A percentile compares a stretch with the other conserved stretches of the same genome.
These are phyloP conservation scores for Deinandra increscens DNA, from an alignment of 129 eudicot genomes.

Conservation along the genomic window DNA sequence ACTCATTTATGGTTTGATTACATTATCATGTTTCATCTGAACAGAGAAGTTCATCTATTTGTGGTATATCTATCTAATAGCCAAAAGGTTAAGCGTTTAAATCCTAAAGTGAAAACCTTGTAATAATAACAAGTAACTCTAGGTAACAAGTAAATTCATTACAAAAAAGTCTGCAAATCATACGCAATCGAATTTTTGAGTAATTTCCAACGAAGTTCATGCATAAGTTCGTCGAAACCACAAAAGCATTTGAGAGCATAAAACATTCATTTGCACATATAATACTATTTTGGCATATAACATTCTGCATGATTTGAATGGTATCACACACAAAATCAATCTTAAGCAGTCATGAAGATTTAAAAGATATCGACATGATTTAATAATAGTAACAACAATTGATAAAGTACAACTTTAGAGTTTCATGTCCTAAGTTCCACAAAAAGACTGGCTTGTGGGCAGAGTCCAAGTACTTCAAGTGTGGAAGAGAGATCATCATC, in stretches of 20 bases:
- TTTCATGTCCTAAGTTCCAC: constrained; percentile 59
- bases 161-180: too few species aligned
- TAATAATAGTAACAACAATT: too few species aligned
- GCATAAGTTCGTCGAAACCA: not conserved
- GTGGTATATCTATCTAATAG: too few species aligned
- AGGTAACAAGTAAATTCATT: too few species aligned
- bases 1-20: too few species aligned
- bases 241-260: not conserved
- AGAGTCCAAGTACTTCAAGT: constrained; percentile 70
- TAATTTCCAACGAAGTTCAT: not conserved
- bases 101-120: too few species aligned
- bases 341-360: not conserved
- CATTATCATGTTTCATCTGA: too few species aligned
- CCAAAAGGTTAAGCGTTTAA: too few species aligned
- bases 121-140: too few species aligned
- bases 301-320: not conserved
- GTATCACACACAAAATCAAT: not conserved
- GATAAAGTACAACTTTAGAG: not conserved
- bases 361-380: not conserved
- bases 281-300: not conserved
- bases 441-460: constrained; percentile 83
- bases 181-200: too few species aligned
- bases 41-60: too few species aligned
- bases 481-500: constrained; percentile 53
- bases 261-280: not conserved